phyloP scores from a whole-genome alignment of 768 basidiomycete species.

The Naganishia kalamii region DNA sequence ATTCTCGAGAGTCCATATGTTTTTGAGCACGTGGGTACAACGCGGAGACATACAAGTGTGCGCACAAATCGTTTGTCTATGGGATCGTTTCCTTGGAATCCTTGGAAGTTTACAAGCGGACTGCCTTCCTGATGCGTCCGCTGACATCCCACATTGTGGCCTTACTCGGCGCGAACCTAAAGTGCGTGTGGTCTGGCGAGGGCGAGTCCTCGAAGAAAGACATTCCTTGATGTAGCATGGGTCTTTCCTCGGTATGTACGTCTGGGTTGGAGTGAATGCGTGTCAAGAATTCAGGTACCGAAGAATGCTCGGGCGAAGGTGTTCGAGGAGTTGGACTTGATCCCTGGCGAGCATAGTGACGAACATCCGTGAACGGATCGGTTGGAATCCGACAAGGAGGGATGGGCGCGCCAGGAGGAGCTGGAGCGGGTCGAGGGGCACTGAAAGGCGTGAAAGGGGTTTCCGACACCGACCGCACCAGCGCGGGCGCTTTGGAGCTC shows the following conservation, averaged over 20 bases:
- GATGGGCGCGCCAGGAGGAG: conserved; percentile 10
- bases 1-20: too few relatives aligned
- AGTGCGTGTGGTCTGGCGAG: conserved; percentile 3
- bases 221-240: background rate
- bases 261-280: background rate
- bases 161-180: background rate
- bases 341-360: too few relatives aligned
- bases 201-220: conserved; percentile 12
- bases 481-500: background rate
- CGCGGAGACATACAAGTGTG: too few relatives aligned
- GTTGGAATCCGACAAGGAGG: background rate
- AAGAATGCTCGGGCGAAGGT: background rate
- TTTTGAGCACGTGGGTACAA: too few relatives aligned
- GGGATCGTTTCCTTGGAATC: too few relatives aligned
- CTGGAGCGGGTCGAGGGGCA: conserved; percentile 13
- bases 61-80: too few relatives aligned
- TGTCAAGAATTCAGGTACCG: background rate
- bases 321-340: background rate
- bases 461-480: background rate
- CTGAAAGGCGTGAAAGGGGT: conserved; percentile 12
- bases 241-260: background rate
- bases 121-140: background rate
- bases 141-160: background rate
- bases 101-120: background rate
- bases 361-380: too few relatives aligned